Base-by-base conservation (phyloP, 2,329 filamentous ascomycete genomes). In the Apiospora arundinis region DNA sequence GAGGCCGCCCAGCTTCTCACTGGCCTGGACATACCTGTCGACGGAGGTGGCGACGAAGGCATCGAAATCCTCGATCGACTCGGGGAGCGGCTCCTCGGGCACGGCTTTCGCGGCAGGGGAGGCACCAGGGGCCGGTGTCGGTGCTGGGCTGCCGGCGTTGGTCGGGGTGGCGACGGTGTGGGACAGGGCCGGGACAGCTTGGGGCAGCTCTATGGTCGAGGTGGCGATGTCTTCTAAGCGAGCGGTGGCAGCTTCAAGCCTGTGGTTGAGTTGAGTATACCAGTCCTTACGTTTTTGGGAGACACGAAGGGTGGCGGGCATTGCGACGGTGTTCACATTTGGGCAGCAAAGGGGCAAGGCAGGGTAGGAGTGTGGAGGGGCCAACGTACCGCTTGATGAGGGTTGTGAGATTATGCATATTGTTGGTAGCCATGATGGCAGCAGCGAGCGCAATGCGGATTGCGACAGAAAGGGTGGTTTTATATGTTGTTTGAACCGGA, bases 361-460 rank as follows among this genome's bases (percentile, higher is more conserved):
- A 21, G 65, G 44, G 67, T 46, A 32, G 56, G 16, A 63, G 28
- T 71, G 56, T 68, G 44, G 56, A n/a, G 60, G 45, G 72, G 68
- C 60, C 56, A 73, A 84, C 90, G 78, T 89, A 98, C 96, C 96
- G 91, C 89, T 99, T 99, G 86, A 99, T 98, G 79, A 99, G 90
- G 70, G 96, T 99, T 46, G 95, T 97, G 74, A 99, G 86, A 81
- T 97, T 98, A 84, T 98, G 92, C 94, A 98, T 98, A 79, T 95
- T 93, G 84, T 89, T 93, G 74, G 91, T 85, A 75, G 92, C 90
- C 92, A 95, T 95, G 7, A 69, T 71, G 68, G 74, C 68, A 73
- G 72, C 72, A 69, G 72, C 67, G 70, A 56, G 67, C 52, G 56
- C 32, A 63, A 63, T 40, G 56, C 37, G 56, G 28, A 32, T 63